phyloP scores from a whole-genome alignment of 306 rosid species.

The Acacia crassicarpa region DNA sequence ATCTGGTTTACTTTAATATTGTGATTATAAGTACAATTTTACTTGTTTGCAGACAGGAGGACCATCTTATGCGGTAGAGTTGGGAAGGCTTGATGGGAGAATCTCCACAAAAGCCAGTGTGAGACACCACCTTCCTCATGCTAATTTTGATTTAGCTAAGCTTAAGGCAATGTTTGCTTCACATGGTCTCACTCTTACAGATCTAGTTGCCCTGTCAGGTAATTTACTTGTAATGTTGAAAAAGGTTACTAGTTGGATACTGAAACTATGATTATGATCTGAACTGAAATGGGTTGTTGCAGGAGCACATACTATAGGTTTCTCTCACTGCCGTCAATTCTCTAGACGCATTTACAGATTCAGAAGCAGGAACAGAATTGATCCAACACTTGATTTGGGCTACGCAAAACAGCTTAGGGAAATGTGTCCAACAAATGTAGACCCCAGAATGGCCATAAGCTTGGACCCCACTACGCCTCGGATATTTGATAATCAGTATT shows the following conservation, averaged over 20 bases:
- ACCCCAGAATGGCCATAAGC: conserved; percentile 53
- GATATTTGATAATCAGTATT: conserved; percentile 67
- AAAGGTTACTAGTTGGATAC: background rate
- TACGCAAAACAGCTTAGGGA: conserved; percentile 57
- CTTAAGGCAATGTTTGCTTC: conserved; percentile 59
- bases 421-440: conserved; percentile 60
- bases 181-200: conserved; percentile 62
- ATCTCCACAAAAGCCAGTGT: conserved; percentile 63
- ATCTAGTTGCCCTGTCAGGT: conserved; percentile 89
- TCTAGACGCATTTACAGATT: conserved; percentile 56
- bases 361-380: conserved; percentile 55
- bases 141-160: conserved; percentile 47
- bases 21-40: background rate
- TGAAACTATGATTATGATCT: background rate
- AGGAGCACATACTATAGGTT: conserved; percentile 94
- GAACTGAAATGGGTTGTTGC: conserved; percentile 8
- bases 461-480: conserved; percentile 67
- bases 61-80: conserved; percentile 70
- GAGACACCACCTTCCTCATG: conserved; percentile 59
- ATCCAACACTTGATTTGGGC: conserved; percentile 53
- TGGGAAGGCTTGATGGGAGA: conserved; percentile 80
- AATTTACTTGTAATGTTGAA: conserved; percentile 10
- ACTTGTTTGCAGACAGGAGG: conserved; percentile 70
- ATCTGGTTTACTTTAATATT: background rate
- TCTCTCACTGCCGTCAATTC: conserved; percentile 69